phyloP scores from a whole-genome alignment of 495 filamentous ascomycete genomes.

The Xylaria sp. region DNA sequence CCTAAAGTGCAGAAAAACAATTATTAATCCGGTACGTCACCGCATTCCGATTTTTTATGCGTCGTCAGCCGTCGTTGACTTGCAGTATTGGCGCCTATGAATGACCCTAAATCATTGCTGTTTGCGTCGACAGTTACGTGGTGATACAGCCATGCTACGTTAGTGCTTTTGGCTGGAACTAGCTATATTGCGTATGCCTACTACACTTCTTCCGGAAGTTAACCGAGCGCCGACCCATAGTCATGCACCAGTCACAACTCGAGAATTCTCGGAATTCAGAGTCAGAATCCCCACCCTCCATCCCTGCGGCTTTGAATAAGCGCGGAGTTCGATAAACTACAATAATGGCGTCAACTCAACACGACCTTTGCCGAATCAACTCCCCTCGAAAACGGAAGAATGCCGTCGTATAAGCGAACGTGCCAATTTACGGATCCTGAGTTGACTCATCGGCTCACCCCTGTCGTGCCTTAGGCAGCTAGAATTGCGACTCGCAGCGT shows the following conservation, averaged over 20 bases:
- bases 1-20: not conserved
- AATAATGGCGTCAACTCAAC: conserved; percentile 17
- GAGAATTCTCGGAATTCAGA: conserved; percentile 5
- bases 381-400: conserved; percentile 21
- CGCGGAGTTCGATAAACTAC: conserved; percentile 20
- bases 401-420: not conserved
- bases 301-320: not conserved
- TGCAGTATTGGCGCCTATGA: conserved; percentile 13
- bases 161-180: not conserved
- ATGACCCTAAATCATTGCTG: not conserved
- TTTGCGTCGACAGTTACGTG: conserved; percentile 21
- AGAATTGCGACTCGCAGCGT: not conserved
- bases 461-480: conserved; percentile 25
- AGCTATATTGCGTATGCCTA: not conserved
- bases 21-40: not conserved
- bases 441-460: conserved; percentile 23
- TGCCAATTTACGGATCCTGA: not conserved
- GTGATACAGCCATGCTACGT: not conserved
- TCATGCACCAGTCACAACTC: conserved; percentile 11
- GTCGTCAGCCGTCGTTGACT: conserved; percentile 8
- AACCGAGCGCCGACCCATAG: conserved; percentile 2
- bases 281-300: conserved; percentile 1
- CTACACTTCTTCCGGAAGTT: conserved; percentile 9
- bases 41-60: not conserved
- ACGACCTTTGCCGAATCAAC: not conserved